Base-by-base conservation (phyloP, 2,329 filamentous ascomycete genomes). In the Aureobasidium sp. region DNA sequence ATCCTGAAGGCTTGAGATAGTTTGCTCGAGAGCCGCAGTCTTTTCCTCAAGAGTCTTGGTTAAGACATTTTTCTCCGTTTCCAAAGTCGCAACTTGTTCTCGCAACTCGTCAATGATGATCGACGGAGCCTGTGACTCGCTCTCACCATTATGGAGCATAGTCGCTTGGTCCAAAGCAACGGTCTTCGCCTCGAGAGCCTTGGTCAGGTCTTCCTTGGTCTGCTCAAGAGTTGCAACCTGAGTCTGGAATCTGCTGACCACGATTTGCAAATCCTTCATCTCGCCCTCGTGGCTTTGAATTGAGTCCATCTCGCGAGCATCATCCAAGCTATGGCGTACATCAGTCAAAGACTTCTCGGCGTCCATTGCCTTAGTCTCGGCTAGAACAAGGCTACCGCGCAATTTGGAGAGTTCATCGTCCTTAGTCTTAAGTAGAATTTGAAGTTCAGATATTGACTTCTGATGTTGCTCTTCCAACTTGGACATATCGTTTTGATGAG, bases 381-480 rank as follows among this genome's bases (percentile, higher is more conserved):
- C 62, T 29, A 42, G 14, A 3, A 37, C 27, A 20, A 57, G 36
- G 5, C 27, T 36, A 17, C 37, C 27, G 17, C 59, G 58, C 5
- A 64, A 45, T 36, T 61, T 59, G 55, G 31, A 25, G 20, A 65
- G 56, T 53, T 63, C 58, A 14, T 22, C 48, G n/a, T 61, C 60
- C 27, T 57, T 64, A 27, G 34, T n/a, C n/a, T 58, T 51, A 3
- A 36, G 17, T n/a, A 11, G 11, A 7, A 8, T 45, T 29, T 60
- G 41, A 8, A 37, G 14, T 29, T 39, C 39, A 14, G 37, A 44
- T 6, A 39, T 5, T 1, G 20, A 6, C 27, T 27, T 42, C 14
- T 36, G 41, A 5, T 45, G 17, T 14, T 34, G 39, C 9, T 57
- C 27, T 36, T 57, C 15, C n/a, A 45, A 15, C 3, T 36, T 4